Percentiles rank a stretch among this genome's conserved stretches.
phyloP scores from a whole-genome alignment of 768 basidiomycete genomes.

The Trametes cubensis region DNA sequence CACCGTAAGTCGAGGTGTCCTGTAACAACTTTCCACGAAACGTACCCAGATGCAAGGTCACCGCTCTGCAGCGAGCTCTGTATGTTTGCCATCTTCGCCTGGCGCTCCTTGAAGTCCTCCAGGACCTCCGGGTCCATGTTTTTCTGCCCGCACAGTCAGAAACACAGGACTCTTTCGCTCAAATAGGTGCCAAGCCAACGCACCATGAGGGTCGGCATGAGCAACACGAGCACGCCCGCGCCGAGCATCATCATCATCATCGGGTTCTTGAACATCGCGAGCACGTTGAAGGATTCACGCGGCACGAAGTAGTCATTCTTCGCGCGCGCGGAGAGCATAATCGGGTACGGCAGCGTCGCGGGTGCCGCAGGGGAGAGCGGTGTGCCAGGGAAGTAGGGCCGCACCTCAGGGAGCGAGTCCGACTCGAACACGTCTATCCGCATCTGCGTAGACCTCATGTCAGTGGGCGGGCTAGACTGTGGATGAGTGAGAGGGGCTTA shows the following conservation, averaged over 20 bases:
- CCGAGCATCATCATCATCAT: constrained; percentile 82
- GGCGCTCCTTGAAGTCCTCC: constrained; percentile 64
- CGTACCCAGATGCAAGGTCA: constrained; percentile 61
- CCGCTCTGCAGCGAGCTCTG: constrained; percentile 62
- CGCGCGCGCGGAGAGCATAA: constrained; percentile 55
- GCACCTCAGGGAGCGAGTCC: constrained; percentile 50
- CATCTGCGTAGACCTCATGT: constrained; percentile 44
- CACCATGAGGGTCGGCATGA: constrained; percentile 79
- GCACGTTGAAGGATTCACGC: constrained; percentile 69
- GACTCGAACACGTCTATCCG: constrained; percentile 64
- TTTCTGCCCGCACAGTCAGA: constrained; percentile 50
- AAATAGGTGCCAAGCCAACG: constrained; percentile 5
- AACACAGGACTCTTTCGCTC: no score
- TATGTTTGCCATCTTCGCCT: constrained; percentile 55
- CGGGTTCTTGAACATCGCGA: constrained; percentile 79
- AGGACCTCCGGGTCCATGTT: constrained; percentile 73
- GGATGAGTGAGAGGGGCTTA: constrained; percentile 32
- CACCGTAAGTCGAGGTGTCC: neutral
- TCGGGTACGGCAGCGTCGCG: constrained; percentile 61
- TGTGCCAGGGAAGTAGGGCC: constrained; percentile 69
- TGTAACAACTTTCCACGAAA: constrained; percentile 13
- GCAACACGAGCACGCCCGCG: constrained; percentile 67
- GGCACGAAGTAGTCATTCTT: constrained; percentile 69
- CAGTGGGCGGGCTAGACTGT: constrained; percentile 6
- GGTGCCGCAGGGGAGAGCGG: constrained; percentile 62